Evolutionary conservation across 176 grass and related monocot genomes (phyloP), one percentile per base, ranked within the genome.

Genomic region (Ananas comosus): DNA sequence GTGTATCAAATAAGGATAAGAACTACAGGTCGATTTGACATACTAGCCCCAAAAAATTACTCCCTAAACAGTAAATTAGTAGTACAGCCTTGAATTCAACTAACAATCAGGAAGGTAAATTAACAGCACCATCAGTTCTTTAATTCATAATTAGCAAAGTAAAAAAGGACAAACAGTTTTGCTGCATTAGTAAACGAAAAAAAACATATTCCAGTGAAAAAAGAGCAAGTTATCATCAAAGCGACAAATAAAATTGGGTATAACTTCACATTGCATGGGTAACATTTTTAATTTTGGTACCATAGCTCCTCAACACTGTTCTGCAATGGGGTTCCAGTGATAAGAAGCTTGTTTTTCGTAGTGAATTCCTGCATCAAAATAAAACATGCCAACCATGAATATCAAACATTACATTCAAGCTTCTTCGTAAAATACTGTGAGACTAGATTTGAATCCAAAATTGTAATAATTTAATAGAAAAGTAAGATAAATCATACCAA

Each of bases 221-320:
- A 63, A 63, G 8, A 63, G 14, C 16, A 63, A 11, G 14, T 11
- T 63, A 63, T 11, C 11, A 63, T 22, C 23, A 63, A 11, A 63
- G 33, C 24, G 58, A 63, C 8, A 11, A 23, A 21, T 23, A 63
- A 63, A 11, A 21, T 11, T 11, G 9, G 23, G 19, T 59, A 19
- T 6, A 59, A 59, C 6, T 59, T 59, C 56, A 59, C n/a, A 59
- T 9, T 9, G 14, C n/a, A 21, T 6, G 1, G 19, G 56, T 18
- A 59, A 61, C 56, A 61, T 22, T 10, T 18, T 61, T 18, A 61
- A 61, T 73, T 53, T 16, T 13, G 58, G 71, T 90, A 99, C 94
- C 94, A 99, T 16, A 99, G 78, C 78, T 99, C 94, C 82, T 99
- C 94, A 23, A 99, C 94, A 65, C 89, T 99, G 76, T 99, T 99